Evolutionary conservation across 805 yeast genomes (phyloP).

Genomic region (Yamadazyma takamatsuzukensis): DNA sequence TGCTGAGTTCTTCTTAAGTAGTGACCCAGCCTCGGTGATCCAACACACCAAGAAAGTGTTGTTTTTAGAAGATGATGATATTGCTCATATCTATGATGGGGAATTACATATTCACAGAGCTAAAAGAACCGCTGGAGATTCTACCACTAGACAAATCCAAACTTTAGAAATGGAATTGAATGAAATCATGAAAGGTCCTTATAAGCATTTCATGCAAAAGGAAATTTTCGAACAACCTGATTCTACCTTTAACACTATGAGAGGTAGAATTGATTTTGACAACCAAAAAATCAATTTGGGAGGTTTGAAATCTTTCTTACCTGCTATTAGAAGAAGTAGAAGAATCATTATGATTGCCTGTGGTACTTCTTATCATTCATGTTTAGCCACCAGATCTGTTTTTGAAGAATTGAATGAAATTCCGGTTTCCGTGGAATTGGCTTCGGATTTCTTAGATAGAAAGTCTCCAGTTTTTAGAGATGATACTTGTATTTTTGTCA

Average conservation of each 20-base stretch:
- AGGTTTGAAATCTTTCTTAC: slow-evolving; percentile 80
- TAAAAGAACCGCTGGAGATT: slow-evolving; percentile 71
- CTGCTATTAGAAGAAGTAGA: slow-evolving; percentile 90
- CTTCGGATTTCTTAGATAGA: slow-evolving; percentile 93
- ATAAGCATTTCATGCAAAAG: slow-evolving; percentile 96
- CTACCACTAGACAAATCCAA: slow-evolving; percentile 94
- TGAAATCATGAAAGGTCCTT: slow-evolving; percentile 97
- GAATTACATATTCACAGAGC: slow-evolving; percentile 98
- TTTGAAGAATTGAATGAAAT: slow-evolving; percentile 96
- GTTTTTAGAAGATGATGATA: slow-evolving; percentile 96
- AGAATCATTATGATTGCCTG: slow-evolving; percentile 98
- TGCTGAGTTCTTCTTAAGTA: slow-evolving; percentile 90
- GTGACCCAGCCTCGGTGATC: slow-evolving; percentile 95
- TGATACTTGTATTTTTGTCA: slow-evolving; percentile 94
- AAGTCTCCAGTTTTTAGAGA: slow-evolving; percentile 97
- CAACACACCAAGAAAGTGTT: slow-evolving; percentile 97
- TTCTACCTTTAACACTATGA: slow-evolving; percentile 96
- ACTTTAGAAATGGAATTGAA: slow-evolving; percentile 95
- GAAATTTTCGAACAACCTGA: slow-evolving; percentile 99
- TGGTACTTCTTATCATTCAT: slow-evolving; percentile 98
- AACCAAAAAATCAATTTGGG: slow-evolving; percentile 76
- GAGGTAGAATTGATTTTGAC: slow-evolving; percentile 96
- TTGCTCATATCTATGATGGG: slow-evolving; percentile 97
- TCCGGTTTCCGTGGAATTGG: slow-evolving; percentile 89
- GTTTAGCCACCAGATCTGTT: slow-evolving; percentile 93